Conservation (phyloP, 805 yeast species). For the Wickerhamomyces queroliae region DNA sequence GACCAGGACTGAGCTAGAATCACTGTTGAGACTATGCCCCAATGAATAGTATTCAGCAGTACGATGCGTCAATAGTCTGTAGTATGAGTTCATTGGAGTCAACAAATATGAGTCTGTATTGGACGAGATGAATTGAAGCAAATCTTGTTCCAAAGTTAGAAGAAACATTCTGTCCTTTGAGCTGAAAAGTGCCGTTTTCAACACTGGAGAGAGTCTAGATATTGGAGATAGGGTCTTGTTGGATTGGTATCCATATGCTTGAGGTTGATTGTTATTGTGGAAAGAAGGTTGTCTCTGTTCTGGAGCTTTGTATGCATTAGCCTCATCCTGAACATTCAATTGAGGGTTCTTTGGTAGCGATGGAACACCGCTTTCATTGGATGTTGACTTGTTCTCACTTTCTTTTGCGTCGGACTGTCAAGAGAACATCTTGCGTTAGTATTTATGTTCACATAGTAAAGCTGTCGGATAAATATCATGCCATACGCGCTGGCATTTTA, state of each 20-base stretch:
- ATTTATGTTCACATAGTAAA: no score
- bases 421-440: neutral
- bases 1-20: constrained; percentile 40
- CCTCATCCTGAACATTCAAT: neutral
- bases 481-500: no score
- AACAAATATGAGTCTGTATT: constrained; percentile 34
- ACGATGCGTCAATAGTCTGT: constrained; percentile 62
- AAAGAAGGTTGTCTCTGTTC: neutral
- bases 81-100: constrained; percentile 56
- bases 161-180: constrained; percentile 45
- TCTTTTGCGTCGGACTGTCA: neutral
- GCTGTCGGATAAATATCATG: no score
- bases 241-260: neutral
- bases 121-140: constrained; percentile 38
- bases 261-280: no score
- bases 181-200: constrained; percentile 35
- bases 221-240: neutral
- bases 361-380: neutral
- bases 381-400: neutral
- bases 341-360: neutral
- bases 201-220: constrained; percentile 19
- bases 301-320: neutral
- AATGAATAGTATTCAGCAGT: constrained; percentile 61
- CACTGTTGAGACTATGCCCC: constrained; percentile 48
- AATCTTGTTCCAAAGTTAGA: constrained; percentile 40